Percentiles rank a stretch among this genome's conserved stretches.
Evolutionary conservation across 2,329 filamentous ascomycete species (phyloP).

Genomic region (Harringtonia aguacate): DNA sequence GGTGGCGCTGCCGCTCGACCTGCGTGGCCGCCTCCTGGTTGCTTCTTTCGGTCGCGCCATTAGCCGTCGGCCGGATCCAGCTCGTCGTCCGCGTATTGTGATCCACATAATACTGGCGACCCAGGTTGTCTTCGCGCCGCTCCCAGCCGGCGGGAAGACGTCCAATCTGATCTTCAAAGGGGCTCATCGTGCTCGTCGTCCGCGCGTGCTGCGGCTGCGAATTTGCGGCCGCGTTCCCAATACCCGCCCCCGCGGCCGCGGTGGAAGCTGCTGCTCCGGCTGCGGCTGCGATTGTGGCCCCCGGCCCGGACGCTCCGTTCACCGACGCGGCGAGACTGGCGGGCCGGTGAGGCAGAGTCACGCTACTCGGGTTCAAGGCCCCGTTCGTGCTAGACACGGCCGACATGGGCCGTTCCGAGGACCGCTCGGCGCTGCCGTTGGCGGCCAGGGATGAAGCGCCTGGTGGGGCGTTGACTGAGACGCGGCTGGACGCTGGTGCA

Average conservation of each 20-base stretch:
- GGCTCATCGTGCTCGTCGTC: slow-evolving; percentile 57
- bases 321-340: slow-evolving; percentile 32
- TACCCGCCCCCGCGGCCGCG: slow-evolving; percentile 10
- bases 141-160: slow-evolving; percentile 92
- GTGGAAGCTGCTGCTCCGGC: slow-evolving; percentile 1
- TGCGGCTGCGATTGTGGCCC: neutral
- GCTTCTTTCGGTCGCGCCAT: slow-evolving; percentile 64
- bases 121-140: slow-evolving; percentile 85
- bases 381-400: slow-evolving; percentile 40
- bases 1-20: slow-evolving; percentile 84
- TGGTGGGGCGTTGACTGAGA: slow-evolving; percentile 28
- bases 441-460: slow-evolving; percentile 34
- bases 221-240: slow-evolving; percentile 18
- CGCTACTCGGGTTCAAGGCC: slow-evolving; percentile 26
- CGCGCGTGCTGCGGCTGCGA: slow-evolving; percentile 24
- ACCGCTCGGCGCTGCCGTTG: slow-evolving; percentile 28
- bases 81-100: slow-evolving; percentile 95
- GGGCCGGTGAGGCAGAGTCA: slow-evolving; percentile 31
- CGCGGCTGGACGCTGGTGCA: slow-evolving; percentile 30
- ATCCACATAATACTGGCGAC: slow-evolving; percentile 95
- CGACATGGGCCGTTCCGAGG: slow-evolving; percentile 41
- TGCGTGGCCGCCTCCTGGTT: slow-evolving; percentile 86
- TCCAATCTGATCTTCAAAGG: slow-evolving; percentile 94
- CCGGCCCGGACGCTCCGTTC: slow-evolving; percentile 19
- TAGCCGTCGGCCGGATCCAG: slow-evolving; percentile 81